Base-by-base conservation (phyloP, 768 basidiomycete genomes). In the Rubroboletus satanas region DNA sequence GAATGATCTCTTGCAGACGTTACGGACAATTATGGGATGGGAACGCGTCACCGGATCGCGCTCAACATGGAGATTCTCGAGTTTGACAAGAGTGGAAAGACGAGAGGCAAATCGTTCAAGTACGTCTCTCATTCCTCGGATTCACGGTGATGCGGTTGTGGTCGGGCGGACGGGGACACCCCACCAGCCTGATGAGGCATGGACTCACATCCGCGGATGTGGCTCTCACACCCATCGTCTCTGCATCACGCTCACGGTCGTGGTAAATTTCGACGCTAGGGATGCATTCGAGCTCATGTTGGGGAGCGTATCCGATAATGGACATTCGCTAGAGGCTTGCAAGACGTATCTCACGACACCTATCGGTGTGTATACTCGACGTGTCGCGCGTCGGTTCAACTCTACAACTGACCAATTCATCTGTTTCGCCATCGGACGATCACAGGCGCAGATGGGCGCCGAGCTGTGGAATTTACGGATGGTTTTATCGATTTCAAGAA, bases 241-340 rank as follows among this genome's bases (percentile, higher is more conserved):
- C 15, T 37, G 7, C 44, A 32, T 42, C 53, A 23, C 23, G 35
- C 63, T 66, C 51, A 66, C 59, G 55, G 2, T 42, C 63, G 58
- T 62, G 54, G 52, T 42, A 57, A 63, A 26, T 45, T 50, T 31
- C 7, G 31, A 49, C 26, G 42, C 15, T 67, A 93, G 93, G 66
- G 95, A 99, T 74, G 85, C 82, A 0, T 98, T 98, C 74, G 78
- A 81, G 33, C 81, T 84, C 63, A 96, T 96, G 93, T 73, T 98
- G 15, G 74, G 83, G 45, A 93, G 90, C 62, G 83, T 98, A 5
- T 75, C 80, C 1, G 79, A 74, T 47, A 87, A 87, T 36, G 87
- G 87, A 0, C 83, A 90, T 62, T 82, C 84, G 4, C 90, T 96
- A 59, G 87, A 92, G n/a, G 83, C 88, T 42, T 98, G 93, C 73